A percentile compares a stretch with the other conserved stretches of the same genome.
Conservation (phyloP, 2,329 filamentous ascomycete species). For the Cercospora sp. region DNA sequence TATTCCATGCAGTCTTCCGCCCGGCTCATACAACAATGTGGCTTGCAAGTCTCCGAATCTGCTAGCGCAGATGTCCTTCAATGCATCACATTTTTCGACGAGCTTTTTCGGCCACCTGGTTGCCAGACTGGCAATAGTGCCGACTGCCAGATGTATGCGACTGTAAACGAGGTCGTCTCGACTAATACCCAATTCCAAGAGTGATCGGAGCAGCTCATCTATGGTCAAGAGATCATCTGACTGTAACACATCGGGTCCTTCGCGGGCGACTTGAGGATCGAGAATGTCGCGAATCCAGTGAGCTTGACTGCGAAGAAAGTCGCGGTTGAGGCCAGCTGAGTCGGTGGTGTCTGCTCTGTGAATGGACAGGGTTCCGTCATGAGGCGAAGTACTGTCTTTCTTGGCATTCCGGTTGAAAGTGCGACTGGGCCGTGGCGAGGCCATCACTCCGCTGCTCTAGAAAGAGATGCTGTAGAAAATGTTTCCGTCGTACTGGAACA, state of each 20-base stretch:
- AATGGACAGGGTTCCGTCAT: neutral
- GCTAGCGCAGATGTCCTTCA: slow-evolving; percentile 45
- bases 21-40: slow-evolving; percentile 46
- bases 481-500: neutral
- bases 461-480: neutral
- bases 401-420: neutral
- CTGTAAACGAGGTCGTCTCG: slow-evolving; percentile 44
- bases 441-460: neutral
- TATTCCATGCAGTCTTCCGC: slow-evolving; percentile 48
- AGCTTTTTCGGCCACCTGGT: slow-evolving; percentile 51
- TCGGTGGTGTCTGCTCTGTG: neutral
- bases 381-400: neutral
- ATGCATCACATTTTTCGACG: slow-evolving; percentile 48
- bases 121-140: slow-evolving; percentile 46
- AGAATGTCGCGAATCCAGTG: slow-evolving; percentile 53
- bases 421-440: neutral
- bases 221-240: slow-evolving; percentile 49
- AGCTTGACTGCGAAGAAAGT: slow-evolving; percentile 40
- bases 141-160: slow-evolving; percentile 50
- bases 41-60: slow-evolving; percentile 40
- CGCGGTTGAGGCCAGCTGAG: neutral
- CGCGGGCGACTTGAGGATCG: slow-evolving; percentile 48
- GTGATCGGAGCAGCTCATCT: slow-evolving; percentile 45
- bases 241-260: slow-evolving; percentile 46
- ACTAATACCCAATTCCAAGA: slow-evolving; percentile 35